Evolutionary conservation across 148 eudicot genomes (phyloP).

Genomic region (Oxyria digyna): DNA sequence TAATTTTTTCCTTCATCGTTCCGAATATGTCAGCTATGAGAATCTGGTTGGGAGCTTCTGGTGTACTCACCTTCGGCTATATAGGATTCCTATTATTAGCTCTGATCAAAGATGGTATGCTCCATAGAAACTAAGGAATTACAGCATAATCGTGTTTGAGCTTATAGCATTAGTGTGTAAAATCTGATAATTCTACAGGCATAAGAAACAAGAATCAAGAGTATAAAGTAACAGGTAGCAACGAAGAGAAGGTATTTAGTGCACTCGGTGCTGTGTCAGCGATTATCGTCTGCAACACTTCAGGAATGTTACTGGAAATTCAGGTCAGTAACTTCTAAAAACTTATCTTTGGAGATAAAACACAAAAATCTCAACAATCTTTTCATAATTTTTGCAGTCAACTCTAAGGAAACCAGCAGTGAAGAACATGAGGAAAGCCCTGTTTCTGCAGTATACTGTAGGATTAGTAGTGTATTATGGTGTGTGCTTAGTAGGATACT

Average conservation of each 20-base stretch:
- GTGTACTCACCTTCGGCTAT: conserved; percentile 36
- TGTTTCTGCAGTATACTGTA: conserved; percentile 31
- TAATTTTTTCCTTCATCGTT: conserved; percentile 32
- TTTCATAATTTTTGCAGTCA: conserved; percentile 30
- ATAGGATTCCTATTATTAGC: conserved; percentile 27
- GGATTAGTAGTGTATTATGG: conserved; percentile 43
- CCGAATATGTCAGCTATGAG: conserved; percentile 61
- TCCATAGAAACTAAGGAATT: too few relatives aligned
- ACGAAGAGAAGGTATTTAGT: conserved; percentile 24
- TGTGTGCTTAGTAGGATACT: conserved; percentile 44
- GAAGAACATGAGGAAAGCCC: conserved; percentile 46
- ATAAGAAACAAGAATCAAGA: conserved; percentile 25
- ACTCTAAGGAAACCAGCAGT: conserved; percentile 43
- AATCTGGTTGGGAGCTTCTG: conserved; percentile 38
- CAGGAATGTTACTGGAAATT: conserved; percentile 52
- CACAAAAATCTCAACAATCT: background rate
- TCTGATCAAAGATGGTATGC: conserved; percentile 33
- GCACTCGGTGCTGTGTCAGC: conserved; percentile 47
- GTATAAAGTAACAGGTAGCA: conserved; percentile 37
- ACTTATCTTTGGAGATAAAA: background rate
- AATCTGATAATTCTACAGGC: conserved; percentile 17
- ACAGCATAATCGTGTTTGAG: too few relatives aligned
- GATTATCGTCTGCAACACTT: conserved; percentile 44
- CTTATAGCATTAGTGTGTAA: background rate
- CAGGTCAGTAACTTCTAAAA: conserved; percentile 23